Conservation (phyloP, 352 stramenopile species). For the Phytophthora ramorum region DNA sequence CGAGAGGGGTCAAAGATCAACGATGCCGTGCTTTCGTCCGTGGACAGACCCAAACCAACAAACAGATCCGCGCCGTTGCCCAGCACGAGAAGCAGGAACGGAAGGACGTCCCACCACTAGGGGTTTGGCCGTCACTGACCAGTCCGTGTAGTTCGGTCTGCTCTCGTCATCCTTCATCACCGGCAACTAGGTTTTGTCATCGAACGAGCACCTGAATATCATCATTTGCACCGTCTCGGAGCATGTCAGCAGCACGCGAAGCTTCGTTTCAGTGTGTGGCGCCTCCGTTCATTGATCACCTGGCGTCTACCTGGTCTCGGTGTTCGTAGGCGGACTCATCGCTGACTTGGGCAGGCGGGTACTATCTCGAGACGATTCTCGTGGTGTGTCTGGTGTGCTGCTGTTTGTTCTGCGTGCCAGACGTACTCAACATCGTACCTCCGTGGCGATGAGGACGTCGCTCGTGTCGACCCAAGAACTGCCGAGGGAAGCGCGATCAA, state of each 20-base stretch:
- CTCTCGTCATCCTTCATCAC: slow-evolving; percentile 88
- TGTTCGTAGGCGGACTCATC: slow-evolving; percentile 63
- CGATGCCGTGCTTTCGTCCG: slow-evolving; percentile 63
- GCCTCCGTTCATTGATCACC: slow-evolving; percentile 87
- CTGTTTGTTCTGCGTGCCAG: slow-evolving; percentile 50
- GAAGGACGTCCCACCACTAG: slow-evolving; percentile 51
- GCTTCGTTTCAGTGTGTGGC: slow-evolving; percentile 87
- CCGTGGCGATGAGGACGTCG: slow-evolving; percentile 27
- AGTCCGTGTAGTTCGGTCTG: slow-evolving; percentile 62
- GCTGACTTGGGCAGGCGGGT: slow-evolving; percentile 72
- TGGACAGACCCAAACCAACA: slow-evolving; percentile 78
- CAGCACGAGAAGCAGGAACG: slow-evolving; percentile 69
- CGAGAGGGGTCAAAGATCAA: slow-evolving; percentile 81
- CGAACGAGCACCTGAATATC: slow-evolving; percentile 80
- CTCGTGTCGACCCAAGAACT: slow-evolving; percentile 25
- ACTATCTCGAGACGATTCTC: slow-evolving; percentile 75
- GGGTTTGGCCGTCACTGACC: slow-evolving; percentile 34
- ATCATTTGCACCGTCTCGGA: slow-evolving; percentile 67
- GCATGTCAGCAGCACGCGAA: slow-evolving; percentile 66
- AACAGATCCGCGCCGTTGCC: slow-evolving; percentile 77
- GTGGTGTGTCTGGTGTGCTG: slow-evolving; percentile 67
- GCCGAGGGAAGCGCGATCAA: slow-evolving; percentile 23
- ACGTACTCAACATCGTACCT: slow-evolving; percentile 38
- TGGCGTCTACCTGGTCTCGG: slow-evolving; percentile 84
- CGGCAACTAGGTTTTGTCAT: slow-evolving; percentile 84